Evolutionary conservation across 1,139 yeast species (phyloP).

Genomic region (Blastobotrys illinoisensis): DNA sequence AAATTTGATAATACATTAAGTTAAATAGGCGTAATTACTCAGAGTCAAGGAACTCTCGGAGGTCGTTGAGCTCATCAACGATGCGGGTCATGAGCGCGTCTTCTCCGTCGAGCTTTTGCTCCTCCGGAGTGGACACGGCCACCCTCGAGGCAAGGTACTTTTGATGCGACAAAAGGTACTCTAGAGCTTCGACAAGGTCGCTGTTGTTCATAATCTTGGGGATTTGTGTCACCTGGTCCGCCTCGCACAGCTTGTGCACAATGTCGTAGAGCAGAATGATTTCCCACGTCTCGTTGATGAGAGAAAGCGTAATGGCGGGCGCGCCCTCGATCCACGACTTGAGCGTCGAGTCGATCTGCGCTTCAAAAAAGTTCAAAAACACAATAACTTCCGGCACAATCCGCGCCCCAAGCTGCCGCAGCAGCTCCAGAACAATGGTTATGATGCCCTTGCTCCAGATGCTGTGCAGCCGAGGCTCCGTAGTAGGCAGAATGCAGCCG

Average conservation of each 20-base stretch:
- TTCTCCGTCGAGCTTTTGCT: constrained; percentile 41
- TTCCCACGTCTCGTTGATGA: constrained; percentile 74
- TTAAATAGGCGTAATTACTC: background rate
- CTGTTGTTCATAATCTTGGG: constrained; percentile 24
- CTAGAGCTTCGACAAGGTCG: constrained; percentile 53
- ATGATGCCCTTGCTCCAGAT: constrained; percentile 81
- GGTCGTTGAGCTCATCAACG: constrained; percentile 23
- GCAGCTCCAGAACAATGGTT: constrained; percentile 56
- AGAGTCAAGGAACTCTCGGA: constrained; percentile 19
- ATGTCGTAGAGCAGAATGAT: constrained; percentile 61
- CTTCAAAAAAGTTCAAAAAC: constrained; percentile 57
- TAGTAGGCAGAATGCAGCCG: constrained; percentile 52
- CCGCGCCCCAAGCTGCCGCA: constrained; percentile 58
- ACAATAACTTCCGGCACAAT: constrained; percentile 61
- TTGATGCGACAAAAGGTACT: constrained; percentile 77
- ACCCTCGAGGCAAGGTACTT: constrained; percentile 71
- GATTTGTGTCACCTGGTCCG: constrained; percentile 31
- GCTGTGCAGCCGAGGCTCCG: constrained; percentile 54
- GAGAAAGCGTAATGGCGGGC: constrained; percentile 50
- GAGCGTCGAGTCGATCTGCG: constrained; percentile 58
- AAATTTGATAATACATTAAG: background rate
- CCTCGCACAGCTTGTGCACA: constrained; percentile 35
- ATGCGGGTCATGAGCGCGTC: constrained; percentile 20
- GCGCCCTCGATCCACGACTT: constrained; percentile 64
- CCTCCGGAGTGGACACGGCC: constrained; percentile 58